Evolutionary conservation across 345 rosid genomes (phyloP).

Genomic region (Ceriops decandra): DNA sequence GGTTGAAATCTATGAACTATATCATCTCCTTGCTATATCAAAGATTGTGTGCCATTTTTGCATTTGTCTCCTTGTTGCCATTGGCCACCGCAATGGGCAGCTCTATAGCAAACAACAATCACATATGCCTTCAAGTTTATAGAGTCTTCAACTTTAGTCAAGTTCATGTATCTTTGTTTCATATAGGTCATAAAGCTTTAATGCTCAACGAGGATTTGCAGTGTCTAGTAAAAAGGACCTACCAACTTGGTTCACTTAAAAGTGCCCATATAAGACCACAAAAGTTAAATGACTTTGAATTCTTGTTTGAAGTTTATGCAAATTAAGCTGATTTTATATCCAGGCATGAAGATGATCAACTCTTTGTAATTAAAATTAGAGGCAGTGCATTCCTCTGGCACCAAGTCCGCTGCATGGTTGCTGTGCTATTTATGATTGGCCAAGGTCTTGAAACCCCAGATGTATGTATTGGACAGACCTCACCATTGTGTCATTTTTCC

Average conservation of each 20-base stretch:
- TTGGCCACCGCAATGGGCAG: not conserved
- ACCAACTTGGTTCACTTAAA: not conserved
- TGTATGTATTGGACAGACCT: conserved; percentile 43
- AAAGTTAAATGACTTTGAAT: conserved; percentile 1
- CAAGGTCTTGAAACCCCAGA: conserved; percentile 74
- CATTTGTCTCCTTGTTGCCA: not conserved
- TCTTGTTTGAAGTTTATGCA: conserved; percentile 3
- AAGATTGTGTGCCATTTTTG: not conserved
- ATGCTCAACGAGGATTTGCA: not conserved
- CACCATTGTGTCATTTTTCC: conserved; percentile 7
- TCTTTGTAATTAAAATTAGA: conserved; percentile 58
- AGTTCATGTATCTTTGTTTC: too few species aligned
- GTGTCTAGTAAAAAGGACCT: not conserved
- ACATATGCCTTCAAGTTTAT: too few species aligned
- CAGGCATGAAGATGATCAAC: conserved; percentile 66
- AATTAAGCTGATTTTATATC: conserved; percentile 17
- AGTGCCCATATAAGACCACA: not conserved
- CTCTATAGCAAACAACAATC: not conserved
- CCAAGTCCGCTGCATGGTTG: conserved; percentile 89
- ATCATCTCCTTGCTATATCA: not conserved
- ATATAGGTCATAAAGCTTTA: not conserved
- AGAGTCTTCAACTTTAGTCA: too few species aligned
- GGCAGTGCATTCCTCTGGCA: conserved; percentile 98
- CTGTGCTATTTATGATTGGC: conserved; percentile 90
- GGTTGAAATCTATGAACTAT: conserved; percentile 32